A percentile compares a stretch with the other conserved stretches of the same genome.
Conservation (phyloP, 1,139 yeast genomes). For the Hansenula lynferdii region DNA sequence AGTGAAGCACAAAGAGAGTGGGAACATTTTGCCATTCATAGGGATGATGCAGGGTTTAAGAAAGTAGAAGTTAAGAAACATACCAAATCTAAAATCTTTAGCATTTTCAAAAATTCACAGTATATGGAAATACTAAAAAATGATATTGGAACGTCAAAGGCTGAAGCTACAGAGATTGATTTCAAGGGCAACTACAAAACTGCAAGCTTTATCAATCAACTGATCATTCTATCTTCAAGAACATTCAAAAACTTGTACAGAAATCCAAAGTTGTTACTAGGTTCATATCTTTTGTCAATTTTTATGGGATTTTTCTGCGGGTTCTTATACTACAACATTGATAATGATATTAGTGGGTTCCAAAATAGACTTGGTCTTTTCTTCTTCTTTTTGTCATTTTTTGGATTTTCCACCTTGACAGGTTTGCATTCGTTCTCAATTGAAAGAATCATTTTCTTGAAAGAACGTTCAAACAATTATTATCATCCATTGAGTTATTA, state of each 20-base stretch:
- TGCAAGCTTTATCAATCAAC: conserved; percentile 61
- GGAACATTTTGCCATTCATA: conserved; percentile 85
- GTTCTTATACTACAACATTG: conserved; percentile 71
- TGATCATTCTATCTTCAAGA: conserved; percentile 69
- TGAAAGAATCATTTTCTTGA: conserved; percentile 82
- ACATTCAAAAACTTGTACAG: conserved; percentile 90
- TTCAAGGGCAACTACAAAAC: conserved; percentile 33
- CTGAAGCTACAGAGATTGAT: conserved; percentile 27
- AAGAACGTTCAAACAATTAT: conserved; percentile 93
- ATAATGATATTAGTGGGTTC: conserved; percentile 91
- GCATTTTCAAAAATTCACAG: conserved; percentile 44
- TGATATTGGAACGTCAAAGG: conserved; percentile 40
- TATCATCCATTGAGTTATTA: conserved; percentile 86
- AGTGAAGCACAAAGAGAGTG: conserved; percentile 74
- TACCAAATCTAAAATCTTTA: conserved; percentile 24
- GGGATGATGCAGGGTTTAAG: conserved; percentile 46
- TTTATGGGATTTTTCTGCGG: conserved; percentile 84
- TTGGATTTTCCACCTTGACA: conserved; percentile 91
- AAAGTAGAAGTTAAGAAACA: conserved; percentile 10
- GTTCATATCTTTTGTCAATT: conserved; percentile 76
- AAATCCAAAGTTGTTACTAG: conserved; percentile 78
- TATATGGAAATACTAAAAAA: conserved; percentile 42
- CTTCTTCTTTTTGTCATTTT: conserved; percentile 82
- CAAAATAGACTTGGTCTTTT: conserved; percentile 92
- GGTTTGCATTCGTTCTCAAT: conserved; percentile 84